A percentile compares a stretch with the other conserved stretches of the same genome.
These are phyloP conservation scores for Leucocoprinus birnbaumii DNA, from an alignment of 768 basidiomycete species.

Conservation along the genomic window DNA sequence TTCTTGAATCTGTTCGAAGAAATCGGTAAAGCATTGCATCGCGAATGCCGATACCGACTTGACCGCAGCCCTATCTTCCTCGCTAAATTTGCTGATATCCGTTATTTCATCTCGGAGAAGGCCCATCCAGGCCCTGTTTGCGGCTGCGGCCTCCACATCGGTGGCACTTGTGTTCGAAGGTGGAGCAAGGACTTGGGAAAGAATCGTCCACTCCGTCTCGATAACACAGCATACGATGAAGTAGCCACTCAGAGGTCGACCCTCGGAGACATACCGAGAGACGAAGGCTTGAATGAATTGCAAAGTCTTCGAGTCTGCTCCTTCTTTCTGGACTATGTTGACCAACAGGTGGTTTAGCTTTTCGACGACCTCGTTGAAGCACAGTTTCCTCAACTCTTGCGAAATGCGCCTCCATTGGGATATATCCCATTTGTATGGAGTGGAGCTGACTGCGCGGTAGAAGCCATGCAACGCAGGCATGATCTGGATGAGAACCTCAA, in stretches of 20 bases:
- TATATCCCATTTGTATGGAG: slow-evolving; percentile 70
- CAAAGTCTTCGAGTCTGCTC: slow-evolving; percentile 44
- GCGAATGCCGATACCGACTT: slow-evolving; percentile 54
- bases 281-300: slow-evolving; percentile 68
- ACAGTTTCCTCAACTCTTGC: slow-evolving; percentile 52
- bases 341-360: slow-evolving; percentile 67
- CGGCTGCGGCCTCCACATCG: slow-evolving; percentile 72
- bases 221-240: slow-evolving; percentile 89
- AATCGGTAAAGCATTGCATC: slow-evolving; percentile 74
- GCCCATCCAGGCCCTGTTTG: slow-evolving; percentile 77
- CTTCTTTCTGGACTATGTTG: slow-evolving; percentile 58
- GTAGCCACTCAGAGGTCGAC: slow-evolving; percentile 81
- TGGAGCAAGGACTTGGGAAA: slow-evolving; percentile 63
- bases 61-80: slow-evolving; percentile 36
- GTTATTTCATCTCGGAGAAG: slow-evolving; percentile 54
- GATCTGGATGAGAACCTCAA: slow-evolving; percentile 70
- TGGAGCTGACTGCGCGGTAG: slow-evolving; percentile 81
- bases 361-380: slow-evolving; percentile 65
- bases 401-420: slow-evolving; percentile 62
- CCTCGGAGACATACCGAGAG: slow-evolving; percentile 69
- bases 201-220: slow-evolving; percentile 81
- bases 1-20: slow-evolving; percentile 76
- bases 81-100: slow-evolving; percentile 35
- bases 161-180: slow-evolving; percentile 24
- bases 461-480: slow-evolving; percentile 85